Percentiles rank a stretch among this genome's conserved stretches.
Evolutionary conservation across 139 green algal genomes (phyloP).

Genomic region (Desmodesmus armatus): DNA sequence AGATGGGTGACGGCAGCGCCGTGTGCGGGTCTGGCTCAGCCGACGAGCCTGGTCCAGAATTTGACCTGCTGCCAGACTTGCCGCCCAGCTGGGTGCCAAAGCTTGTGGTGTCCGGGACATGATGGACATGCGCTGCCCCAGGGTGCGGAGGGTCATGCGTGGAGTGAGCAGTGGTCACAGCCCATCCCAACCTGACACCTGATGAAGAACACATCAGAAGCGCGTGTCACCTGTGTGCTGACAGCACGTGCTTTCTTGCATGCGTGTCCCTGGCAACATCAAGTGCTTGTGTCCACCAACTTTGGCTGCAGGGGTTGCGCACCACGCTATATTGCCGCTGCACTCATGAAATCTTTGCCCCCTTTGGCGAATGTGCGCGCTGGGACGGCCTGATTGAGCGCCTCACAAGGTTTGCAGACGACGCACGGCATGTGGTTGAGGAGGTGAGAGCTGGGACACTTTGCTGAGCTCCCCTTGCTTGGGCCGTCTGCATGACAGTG

Average conservation of each 20-base stretch:
- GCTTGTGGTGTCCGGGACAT: constrained; percentile 76
- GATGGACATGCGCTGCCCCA: constrained; percentile 86
- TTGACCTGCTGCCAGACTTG: constrained; percentile 76
- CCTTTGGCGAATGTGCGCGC: constrained; percentile 82
- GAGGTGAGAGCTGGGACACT: too few relatives aligned
- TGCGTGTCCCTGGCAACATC: too few relatives aligned
- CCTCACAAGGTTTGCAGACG: constrained; percentile 76
- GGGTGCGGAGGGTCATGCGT: too few relatives aligned
- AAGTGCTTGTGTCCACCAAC: too few relatives aligned
- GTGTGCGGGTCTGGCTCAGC: background rate
- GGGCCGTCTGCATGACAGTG: too few relatives aligned
- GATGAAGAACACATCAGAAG: background rate
- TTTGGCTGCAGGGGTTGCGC: constrained; percentile 7
- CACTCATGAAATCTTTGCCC: constrained; percentile 83
- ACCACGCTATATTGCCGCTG: constrained; percentile 61
- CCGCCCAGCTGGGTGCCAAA: constrained; percentile 81
- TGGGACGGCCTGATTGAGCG: constrained; percentile 86
- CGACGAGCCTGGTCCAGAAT: constrained; percentile 49
- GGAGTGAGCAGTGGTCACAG: too few relatives aligned
- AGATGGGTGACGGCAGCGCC: constrained; percentile 24
- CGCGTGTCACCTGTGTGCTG: background rate
- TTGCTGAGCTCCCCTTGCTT: too few relatives aligned
- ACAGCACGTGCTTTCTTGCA: too few relatives aligned
- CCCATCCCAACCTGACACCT: too few relatives aligned
- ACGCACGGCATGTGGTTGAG: constrained; percentile 56